Evolutionary conservation across 176 grass and related monocot species (phyloP).

Genomic region (Lolium rigidum): DNA sequence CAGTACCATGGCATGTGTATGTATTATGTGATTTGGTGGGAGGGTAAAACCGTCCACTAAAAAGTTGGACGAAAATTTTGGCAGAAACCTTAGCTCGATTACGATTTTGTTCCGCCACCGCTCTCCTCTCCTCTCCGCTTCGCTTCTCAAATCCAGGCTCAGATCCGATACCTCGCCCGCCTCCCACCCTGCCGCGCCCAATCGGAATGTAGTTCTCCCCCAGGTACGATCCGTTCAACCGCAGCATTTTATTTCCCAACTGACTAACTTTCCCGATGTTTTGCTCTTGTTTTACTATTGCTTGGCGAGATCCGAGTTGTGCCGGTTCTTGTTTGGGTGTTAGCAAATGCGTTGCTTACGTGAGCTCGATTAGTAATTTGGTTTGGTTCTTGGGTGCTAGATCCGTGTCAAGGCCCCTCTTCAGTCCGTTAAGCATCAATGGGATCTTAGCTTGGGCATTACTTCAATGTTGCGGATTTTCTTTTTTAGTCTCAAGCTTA

Average conservation of each 20-base stretch:
- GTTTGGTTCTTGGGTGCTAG: slow-evolving; percentile 12
- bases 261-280: neutral
- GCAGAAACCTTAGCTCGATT: too few relatives aligned
- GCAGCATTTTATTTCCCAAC: neutral
- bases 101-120: neutral
- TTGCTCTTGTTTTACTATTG: neutral
- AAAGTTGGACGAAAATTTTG: too few relatives aligned
- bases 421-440: neutral
- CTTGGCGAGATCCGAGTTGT: neutral
- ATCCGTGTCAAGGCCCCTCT: slow-evolving; percentile 19
- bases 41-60: too few relatives aligned
- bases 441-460: neutral
- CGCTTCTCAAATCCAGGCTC: neutral
- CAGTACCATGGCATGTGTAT: too few relatives aligned
- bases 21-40: too few relatives aligned
- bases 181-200: neutral
- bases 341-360: neutral
- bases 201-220: slow-evolving; percentile 8
- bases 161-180: slow-evolving; percentile 10
- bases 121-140: neutral
- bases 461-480: neutral
- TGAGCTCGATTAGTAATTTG: neutral
- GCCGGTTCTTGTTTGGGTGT: neutral
- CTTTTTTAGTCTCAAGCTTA: neutral
- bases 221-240: slow-evolving; percentile 1